Percentiles rank a stretch among this genome's conserved stretches.
Conservation (phyloP, 2,329 filamentous ascomycete genomes). For the Ophiobolus disseminans region DNA sequence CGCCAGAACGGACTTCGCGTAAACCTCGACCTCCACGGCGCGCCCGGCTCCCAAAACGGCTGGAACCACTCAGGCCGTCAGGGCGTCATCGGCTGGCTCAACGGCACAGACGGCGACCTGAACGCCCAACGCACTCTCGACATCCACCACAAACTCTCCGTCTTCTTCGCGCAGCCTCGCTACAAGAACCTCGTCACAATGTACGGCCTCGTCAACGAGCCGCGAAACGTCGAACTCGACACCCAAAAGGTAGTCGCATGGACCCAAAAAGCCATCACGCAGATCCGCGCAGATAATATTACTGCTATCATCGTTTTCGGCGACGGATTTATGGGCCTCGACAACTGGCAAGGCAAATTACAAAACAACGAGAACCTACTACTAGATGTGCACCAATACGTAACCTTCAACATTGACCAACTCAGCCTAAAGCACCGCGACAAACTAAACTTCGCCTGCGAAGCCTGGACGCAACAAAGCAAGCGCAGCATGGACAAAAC, state of each 20-base stretch:
- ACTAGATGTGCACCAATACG: conserved; percentile 97
- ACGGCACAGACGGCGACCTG: conserved; percentile 80
- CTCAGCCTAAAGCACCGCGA: conserved; percentile 80
- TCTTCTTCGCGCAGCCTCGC: conserved; percentile 91
- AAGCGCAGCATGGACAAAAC: conserved; percentile 72
- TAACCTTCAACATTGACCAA: conserved; percentile 93
- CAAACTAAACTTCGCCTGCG: conserved; percentile 87
- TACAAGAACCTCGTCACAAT: conserved; percentile 92
- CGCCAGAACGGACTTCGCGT: conserved; percentile 90
- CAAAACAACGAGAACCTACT: conserved; percentile 74
- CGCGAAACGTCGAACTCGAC: conserved; percentile 76
- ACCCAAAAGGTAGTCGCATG: conserved; percentile 74
- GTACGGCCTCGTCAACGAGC: conserved; percentile 95
- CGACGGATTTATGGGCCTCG: conserved; percentile 91
- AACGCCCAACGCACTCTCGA: conserved; percentile 86
- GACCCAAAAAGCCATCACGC: conserved; percentile 75
- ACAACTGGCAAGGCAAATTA: conserved; percentile 88
- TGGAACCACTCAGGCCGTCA: conserved; percentile 95
- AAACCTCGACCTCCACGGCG: conserved; percentile 90
- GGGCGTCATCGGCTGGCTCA: conserved; percentile 84
- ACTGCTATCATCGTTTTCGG: conserved; percentile 80
- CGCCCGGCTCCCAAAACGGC: conserved; percentile 93
- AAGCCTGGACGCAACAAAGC: conserved; percentile 84
- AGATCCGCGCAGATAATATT: conserved; percentile 80
- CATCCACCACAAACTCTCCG: conserved; percentile 82